These are phyloP conservation scores for Trichoderma virens DNA, from an alignment of 495 filamentous ascomycete species.

Conservation along the genomic window DNA sequence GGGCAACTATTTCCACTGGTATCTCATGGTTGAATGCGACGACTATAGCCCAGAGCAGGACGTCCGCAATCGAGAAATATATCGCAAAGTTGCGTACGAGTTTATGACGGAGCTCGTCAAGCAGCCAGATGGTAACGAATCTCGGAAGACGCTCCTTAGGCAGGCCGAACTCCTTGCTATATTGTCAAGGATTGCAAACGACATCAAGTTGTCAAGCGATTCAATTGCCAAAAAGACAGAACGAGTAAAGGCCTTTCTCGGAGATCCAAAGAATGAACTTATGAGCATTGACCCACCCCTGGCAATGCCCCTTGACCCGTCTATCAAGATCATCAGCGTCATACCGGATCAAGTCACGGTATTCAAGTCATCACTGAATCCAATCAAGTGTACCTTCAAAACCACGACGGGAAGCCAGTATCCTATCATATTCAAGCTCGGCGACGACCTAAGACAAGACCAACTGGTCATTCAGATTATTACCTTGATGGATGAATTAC, in stretches of 20 bases:
- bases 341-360: conserved; percentile 81
- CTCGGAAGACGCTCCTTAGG: conserved; percentile 64
- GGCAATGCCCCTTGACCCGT: conserved; percentile 83
- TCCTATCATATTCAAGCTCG: conserved; percentile 92
- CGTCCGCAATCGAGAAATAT: conserved; percentile 69
- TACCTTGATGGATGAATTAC: conserved; percentile 91
- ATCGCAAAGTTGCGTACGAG: conserved; percentile 85
- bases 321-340: conserved; percentile 66
- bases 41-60: conserved; percentile 66
- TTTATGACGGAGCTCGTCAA: conserved; percentile 80
- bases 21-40: conserved; percentile 91
- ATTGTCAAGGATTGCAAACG: conserved; percentile 81
- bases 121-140: conserved; percentile 55
- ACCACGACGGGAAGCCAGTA: conserved; percentile 70
- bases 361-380: conserved; percentile 90
- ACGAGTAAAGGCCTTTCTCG: conserved; percentile 69
- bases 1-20: conserved; percentile 96
- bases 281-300: conserved; percentile 75
- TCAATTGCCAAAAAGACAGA: conserved; percentile 72
- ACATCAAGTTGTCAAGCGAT: conserved; percentile 75
- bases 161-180: conserved; percentile 88
- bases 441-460: conserved; percentile 94
- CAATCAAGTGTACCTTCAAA: conserved; percentile 85
- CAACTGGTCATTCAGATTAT: conserved; percentile 98
- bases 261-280: conserved; percentile 85